phyloP scores from a whole-genome alignment of 2,329 filamentous ascomycete species.

The Huntiella decipiens region DNA sequence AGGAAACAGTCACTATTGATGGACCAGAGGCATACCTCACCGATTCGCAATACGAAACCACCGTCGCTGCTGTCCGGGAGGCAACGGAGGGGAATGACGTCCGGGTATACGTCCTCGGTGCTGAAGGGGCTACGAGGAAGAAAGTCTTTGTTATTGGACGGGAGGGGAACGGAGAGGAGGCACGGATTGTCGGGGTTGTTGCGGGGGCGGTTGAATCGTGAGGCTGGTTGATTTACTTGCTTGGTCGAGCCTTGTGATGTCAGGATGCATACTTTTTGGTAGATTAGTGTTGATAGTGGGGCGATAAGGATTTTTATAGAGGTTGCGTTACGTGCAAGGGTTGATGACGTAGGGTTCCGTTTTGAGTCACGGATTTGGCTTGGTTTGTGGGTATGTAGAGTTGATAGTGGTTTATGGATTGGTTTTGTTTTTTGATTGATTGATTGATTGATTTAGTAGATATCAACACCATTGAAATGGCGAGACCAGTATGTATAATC shows the following conservation, averaged over 20 bases:
- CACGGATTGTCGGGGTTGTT: constrained; percentile 57
- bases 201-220: constrained; percentile 57
- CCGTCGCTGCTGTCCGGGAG: constrained; percentile 50
- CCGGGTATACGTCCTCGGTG: constrained; percentile 52
- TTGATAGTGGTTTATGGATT: background rate
- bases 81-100: constrained; percentile 46
- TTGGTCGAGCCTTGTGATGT: too few species aligned
- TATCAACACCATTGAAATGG: constrained; percentile 14
- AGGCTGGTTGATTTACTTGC: background rate
- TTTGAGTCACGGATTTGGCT: constrained; percentile 2
- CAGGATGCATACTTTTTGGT: too few species aligned
- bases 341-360: background rate
- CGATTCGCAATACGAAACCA: constrained; percentile 45
- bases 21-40: constrained; percentile 56
- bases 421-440: background rate
- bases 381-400: background rate
- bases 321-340: too few species aligned
- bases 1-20: constrained; percentile 43
- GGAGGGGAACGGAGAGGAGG: constrained; percentile 33
- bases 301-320: too few species aligned
- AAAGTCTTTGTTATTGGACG: constrained; percentile 68
- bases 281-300: too few species aligned
- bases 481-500: constrained; percentile 15
- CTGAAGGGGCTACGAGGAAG: constrained; percentile 28
- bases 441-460: background rate